Conservation (phyloP, 169 alveolate genomes). For the Amoebophrya sp. region DNA sequence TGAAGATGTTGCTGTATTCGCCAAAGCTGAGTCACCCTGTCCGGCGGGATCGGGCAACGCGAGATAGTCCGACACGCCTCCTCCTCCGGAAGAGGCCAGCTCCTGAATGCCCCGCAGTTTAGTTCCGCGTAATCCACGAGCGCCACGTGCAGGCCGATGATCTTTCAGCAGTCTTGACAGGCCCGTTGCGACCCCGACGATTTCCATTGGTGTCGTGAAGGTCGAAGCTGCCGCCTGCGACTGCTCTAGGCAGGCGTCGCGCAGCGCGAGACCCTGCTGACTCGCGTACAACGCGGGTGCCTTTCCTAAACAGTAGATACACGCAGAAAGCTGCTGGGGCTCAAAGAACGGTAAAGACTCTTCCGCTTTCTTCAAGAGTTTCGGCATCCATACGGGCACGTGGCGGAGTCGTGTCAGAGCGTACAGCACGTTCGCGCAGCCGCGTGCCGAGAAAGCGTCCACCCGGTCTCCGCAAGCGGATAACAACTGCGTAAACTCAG, state of each 20-base stretch:
- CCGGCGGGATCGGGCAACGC: too few relatives aligned
- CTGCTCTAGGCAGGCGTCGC: neutral
- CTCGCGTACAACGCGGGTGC: neutral
- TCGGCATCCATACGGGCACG: neutral
- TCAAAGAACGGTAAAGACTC: neutral
- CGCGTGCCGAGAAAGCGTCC: neutral
- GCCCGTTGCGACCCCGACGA: slow-evolving; percentile 2
- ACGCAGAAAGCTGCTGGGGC: slow-evolving; percentile 16
- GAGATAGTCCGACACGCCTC: too few relatives aligned
- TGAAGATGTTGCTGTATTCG: too few relatives aligned
- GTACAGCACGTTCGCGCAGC: neutral
- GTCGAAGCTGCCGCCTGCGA: neutral
- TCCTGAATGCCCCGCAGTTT: too few relatives aligned
- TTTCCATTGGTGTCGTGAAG: neutral
- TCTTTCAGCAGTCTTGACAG: too few relatives aligned
- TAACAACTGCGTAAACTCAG: neutral
- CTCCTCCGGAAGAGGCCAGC: too few relatives aligned
- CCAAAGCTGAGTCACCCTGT: too few relatives aligned
- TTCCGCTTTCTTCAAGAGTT: neutral
- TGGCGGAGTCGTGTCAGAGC: neutral
- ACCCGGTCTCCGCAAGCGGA: neutral
- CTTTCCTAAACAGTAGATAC: neutral
- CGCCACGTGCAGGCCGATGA: too few relatives aligned
- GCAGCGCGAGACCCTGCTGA: neutral
- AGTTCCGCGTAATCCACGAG: neutral